Evolutionary conservation across 805 yeast species (phyloP).

Genomic region (Kuraishia capsulata): DNA sequence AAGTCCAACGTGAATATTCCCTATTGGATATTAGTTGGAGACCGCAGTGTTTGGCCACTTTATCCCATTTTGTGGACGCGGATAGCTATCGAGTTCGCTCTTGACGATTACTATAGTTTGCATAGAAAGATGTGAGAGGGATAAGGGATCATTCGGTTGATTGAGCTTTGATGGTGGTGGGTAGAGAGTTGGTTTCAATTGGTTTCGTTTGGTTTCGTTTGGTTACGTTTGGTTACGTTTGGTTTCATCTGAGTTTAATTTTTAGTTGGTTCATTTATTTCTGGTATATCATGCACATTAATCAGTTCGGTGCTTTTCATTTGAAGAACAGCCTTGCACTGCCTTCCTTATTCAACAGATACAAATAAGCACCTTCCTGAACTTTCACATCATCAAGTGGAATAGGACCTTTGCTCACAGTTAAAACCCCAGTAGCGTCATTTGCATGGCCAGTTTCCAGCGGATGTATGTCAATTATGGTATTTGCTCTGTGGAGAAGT

Average conservation of each 20-base stretch:
- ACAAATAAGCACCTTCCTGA: slow-evolving; percentile 56
- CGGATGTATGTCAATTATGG: slow-evolving; percentile 53
- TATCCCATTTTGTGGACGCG: slow-evolving; percentile 78
- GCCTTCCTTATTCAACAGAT: slow-evolving; percentile 47
- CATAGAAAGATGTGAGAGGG: slow-evolving; percentile 12
- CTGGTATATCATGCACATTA: too few relatives aligned
- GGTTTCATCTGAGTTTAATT: too few relatives aligned
- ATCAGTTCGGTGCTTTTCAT: slow-evolving; percentile 17
- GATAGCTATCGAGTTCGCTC: slow-evolving; percentile 80
- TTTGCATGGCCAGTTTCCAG: slow-evolving; percentile 73
- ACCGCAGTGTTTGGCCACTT: slow-evolving; percentile 88
- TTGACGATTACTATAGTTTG: slow-evolving; percentile 60
- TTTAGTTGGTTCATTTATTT: too few relatives aligned
- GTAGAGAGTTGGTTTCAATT: too few relatives aligned
- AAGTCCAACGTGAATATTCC: slow-evolving; percentile 64
- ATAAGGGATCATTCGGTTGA: too few relatives aligned
- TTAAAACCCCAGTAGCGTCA: slow-evolving; percentile 69
- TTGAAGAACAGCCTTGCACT: slow-evolving; percentile 34
- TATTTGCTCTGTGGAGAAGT: slow-evolving; percentile 38
- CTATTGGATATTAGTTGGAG: slow-evolving; percentile 88
- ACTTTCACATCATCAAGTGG: slow-evolving; percentile 21
- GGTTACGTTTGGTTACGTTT: too few relatives aligned
- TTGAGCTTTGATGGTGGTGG: too few relatives aligned
- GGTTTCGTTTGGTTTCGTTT: too few relatives aligned
- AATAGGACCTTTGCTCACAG: slow-evolving; percentile 48